A percentile compares a stretch with the other conserved stretches of the same genome.
Conservation (phyloP, 2,329 filamentous ascomycete species). For the Penicillium sumatraense region DNA sequence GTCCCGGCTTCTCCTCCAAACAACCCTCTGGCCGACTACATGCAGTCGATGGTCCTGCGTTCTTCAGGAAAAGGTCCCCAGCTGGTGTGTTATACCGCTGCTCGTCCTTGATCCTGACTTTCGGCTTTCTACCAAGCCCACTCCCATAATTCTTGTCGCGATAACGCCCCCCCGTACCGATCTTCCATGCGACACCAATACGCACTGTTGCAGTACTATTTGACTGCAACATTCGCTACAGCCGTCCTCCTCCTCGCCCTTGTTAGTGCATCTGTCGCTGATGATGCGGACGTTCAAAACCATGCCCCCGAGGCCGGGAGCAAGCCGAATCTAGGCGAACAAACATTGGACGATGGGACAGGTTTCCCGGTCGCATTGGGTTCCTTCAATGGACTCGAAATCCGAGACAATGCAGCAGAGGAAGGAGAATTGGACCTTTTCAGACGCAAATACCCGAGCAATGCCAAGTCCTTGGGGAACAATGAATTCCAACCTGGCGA, state of each 20-base stretch:
- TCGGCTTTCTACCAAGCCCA: not conserved
- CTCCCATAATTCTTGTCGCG: constrained; percentile 12
- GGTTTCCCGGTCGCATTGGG: constrained; percentile 32
- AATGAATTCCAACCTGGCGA: constrained; percentile 67
- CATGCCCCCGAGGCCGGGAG: constrained; percentile 53
- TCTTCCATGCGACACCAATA: constrained; percentile 55
- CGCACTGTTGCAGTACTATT: constrained; percentile 72
- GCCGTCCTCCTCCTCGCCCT: constrained; percentile 63
- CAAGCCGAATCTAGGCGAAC: constrained; percentile 45
- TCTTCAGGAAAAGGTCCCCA: constrained; percentile 8
- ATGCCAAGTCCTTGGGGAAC: constrained; percentile 60
- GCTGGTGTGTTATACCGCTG: not conserved
- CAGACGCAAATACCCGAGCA: constrained; percentile 56
- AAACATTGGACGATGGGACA: constrained; percentile 37
- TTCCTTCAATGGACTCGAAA: constrained; percentile 35
- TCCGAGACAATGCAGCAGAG: constrained; percentile 36
- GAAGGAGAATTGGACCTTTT: constrained; percentile 54
- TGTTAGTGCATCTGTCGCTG: constrained; percentile 63
- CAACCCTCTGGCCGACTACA: constrained; percentile 9
- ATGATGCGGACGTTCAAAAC: constrained; percentile 62
- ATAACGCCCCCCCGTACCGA: constrained; percentile 10
- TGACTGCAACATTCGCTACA: constrained; percentile 68
- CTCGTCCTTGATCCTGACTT: constrained; percentile 9
- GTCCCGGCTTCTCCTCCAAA: not conserved
- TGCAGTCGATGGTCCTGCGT: constrained; percentile 6